Base-by-base conservation (phyloP, 179 eudicot species). In the Patellifolia procumbens region DNA sequence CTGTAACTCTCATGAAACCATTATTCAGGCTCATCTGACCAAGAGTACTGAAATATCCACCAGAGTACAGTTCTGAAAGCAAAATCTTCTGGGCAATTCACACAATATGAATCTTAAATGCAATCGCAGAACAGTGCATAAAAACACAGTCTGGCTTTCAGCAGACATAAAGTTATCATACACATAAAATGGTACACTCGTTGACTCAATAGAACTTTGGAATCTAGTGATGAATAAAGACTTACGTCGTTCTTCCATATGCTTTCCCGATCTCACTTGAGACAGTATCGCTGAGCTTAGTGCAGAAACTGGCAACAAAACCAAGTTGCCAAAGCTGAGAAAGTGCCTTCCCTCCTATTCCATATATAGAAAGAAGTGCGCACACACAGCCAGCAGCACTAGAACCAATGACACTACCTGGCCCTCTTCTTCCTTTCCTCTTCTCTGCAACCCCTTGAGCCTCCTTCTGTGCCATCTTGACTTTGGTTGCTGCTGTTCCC, bases 261-360 rank as follows among this genome's bases (percentile, higher is more conserved):
- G 98, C 97, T 84, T 94, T 94, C 78, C 98, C 98, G 68, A 94
- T 94, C 86, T 94, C 98, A 85, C 96, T 94, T 28, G 98, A 91
- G 72, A 92, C 93, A 19, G 98, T 94, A 78, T 94, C 97, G 51
- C 96, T 94, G 70, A 94, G 76, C 82, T 94, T 94, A 39, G 98
- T 92, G 80, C 98, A 94, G 81, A 91, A 94, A 82, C 94, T 94
- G 70, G 98, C 97, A 73, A 92, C 96, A 87, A 92, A 94, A 4
- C 97, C 98, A 45, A 94, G 94, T 75, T 81, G 88, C 94, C 96
- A 92, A 60, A 92, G 89, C 35, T 83, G 94, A 78, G 82, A 82
- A 73, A 86, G 80, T 76, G 89, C 83, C 26, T 70, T 76, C 69
- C 97, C 96, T 39, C 96, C 94, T 13, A 88, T 72, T 81, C 91